phyloP scores from a whole-genome alignment of 176 grass and related monocot genomes.

The Olyra latifolia region DNA sequence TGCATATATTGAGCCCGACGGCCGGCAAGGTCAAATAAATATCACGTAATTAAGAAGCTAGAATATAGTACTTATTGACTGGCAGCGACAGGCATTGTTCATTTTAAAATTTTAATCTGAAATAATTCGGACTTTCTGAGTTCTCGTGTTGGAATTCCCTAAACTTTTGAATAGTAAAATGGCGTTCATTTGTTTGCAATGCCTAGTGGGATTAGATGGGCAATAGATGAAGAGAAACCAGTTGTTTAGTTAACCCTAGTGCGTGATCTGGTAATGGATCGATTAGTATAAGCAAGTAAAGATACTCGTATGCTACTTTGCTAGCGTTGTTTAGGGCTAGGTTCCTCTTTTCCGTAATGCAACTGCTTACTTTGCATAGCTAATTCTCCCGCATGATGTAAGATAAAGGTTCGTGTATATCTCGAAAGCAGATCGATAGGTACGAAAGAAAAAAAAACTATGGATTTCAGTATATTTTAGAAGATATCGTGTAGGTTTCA shows the following conservation, averaged over 20 bases:
- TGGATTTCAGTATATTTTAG: not conserved
- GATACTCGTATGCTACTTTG: slow-evolving; percentile 13
- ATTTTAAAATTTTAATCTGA: not conserved
- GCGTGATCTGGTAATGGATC: not conserved
- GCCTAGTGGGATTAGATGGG: slow-evolving; percentile 8
- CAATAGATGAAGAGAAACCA: not conserved
- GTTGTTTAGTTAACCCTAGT: not conserved
- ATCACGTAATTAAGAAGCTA: not conserved
- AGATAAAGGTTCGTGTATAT: not conserved
- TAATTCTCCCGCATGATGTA: not conserved
- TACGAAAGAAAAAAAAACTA: not conserved
- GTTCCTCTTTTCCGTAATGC: not conserved
- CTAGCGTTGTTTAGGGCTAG: not conserved
- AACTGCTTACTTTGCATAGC: not conserved
- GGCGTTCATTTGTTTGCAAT: not conserved
- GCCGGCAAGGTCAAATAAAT: not conserved
- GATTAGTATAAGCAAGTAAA: not conserved
- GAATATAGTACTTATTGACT: not conserved
- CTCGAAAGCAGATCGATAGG: not conserved
- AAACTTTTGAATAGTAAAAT: not conserved
- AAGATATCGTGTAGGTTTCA: not conserved
- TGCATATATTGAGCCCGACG: not conserved
- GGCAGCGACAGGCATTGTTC: not conserved
- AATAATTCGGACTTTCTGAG: not conserved
- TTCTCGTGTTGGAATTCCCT: not conserved